Conservation (phyloP, 1,139 yeast species). For the Chernovozyma sophiae-reginae region DNA sequence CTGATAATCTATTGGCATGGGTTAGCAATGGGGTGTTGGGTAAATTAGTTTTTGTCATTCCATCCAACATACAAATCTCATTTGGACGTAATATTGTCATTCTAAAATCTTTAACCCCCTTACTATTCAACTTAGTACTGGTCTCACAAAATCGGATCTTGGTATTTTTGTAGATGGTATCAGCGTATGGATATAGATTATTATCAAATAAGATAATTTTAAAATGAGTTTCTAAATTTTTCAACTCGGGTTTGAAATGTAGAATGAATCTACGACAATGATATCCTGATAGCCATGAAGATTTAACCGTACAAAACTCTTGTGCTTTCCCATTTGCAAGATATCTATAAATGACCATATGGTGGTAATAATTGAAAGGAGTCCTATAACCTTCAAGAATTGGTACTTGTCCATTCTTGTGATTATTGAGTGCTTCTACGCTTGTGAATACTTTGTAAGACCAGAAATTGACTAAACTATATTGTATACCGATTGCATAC, state of each 20-base stretch:
- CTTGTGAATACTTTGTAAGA: not conserved
- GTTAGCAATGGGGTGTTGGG: constrained; percentile 7
- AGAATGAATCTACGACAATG: constrained; percentile 10
- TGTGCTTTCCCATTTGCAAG: not conserved
- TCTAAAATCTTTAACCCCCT: constrained; percentile 5
- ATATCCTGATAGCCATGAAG: constrained; percentile 9
- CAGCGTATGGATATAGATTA: constrained; percentile 11
- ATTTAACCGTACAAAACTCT: constrained; percentile 9
- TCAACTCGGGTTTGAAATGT: constrained; percentile 9
- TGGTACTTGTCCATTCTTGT: not conserved
- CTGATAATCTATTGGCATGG: constrained; percentile 2
- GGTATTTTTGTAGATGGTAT: constrained; percentile 11
- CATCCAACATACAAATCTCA: constrained; percentile 10
- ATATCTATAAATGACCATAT: not conserved
- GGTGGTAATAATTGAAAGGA: not conserved
- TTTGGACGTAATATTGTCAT: constrained; percentile 7
- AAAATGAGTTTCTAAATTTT: constrained; percentile 5
- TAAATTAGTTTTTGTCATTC: not conserved
- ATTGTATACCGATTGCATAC: no score
- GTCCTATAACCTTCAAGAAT: constrained; percentile 1
- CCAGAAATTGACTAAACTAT: no score
- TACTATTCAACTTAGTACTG: constrained; percentile 4
- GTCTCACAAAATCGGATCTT: constrained; percentile 11
- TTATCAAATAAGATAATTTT: constrained; percentile 9
- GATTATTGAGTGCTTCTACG: not conserved